Conservation (phyloP, 2,329 filamentous ascomycete genomes). For the Falciphora oryzae region DNA sequence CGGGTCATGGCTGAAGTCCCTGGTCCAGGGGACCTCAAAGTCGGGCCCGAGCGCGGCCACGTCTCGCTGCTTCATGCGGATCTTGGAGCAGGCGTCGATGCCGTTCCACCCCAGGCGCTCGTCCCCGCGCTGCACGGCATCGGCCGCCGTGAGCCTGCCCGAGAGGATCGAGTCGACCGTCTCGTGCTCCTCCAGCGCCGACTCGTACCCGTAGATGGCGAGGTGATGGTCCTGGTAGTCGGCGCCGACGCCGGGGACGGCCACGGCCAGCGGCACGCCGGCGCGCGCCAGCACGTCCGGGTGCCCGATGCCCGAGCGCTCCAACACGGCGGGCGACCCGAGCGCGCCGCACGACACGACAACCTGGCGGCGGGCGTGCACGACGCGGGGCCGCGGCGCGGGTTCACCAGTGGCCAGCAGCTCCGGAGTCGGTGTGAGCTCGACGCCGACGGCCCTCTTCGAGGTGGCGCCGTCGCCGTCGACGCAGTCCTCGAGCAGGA, state of each 20-base stretch:
- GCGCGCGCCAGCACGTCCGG: slow-evolving; percentile 34
- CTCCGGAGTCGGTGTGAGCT: slow-evolving; percentile 43
- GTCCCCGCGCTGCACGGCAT: slow-evolving; percentile 20
- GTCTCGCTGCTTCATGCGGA: slow-evolving; percentile 46
- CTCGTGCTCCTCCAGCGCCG: slow-evolving; percentile 36
- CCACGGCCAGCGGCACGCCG: slow-evolving; percentile 41
- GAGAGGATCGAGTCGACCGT: slow-evolving; percentile 31
- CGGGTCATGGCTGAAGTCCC: slow-evolving; percentile 34
- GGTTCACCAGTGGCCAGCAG: neutral
- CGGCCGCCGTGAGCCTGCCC: slow-evolving; percentile 17
- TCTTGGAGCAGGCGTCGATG: slow-evolving; percentile 46
- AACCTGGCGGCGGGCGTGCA: slow-evolving; percentile 51
- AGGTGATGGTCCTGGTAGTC: slow-evolving; percentile 52
- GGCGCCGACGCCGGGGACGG: slow-evolving; percentile 46
- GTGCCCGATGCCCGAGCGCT: slow-evolving; percentile 57
- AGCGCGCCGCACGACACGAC: slow-evolving; percentile 42
- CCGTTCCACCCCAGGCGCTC: slow-evolving; percentile 47
- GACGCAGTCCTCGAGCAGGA: slow-evolving; percentile 40
- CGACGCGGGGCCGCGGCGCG: slow-evolving; percentile 11
- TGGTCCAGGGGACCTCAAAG: slow-evolving; percentile 44
- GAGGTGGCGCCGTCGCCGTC: slow-evolving; percentile 20
- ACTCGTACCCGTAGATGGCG: slow-evolving; percentile 43
- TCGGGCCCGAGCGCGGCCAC: slow-evolving; percentile 42
- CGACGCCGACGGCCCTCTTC: slow-evolving; percentile 48
- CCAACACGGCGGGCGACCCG: slow-evolving; percentile 50